phyloP scores from a whole-genome alignment of 805 yeast genomes.

The Danielia oregonensis region DNA sequence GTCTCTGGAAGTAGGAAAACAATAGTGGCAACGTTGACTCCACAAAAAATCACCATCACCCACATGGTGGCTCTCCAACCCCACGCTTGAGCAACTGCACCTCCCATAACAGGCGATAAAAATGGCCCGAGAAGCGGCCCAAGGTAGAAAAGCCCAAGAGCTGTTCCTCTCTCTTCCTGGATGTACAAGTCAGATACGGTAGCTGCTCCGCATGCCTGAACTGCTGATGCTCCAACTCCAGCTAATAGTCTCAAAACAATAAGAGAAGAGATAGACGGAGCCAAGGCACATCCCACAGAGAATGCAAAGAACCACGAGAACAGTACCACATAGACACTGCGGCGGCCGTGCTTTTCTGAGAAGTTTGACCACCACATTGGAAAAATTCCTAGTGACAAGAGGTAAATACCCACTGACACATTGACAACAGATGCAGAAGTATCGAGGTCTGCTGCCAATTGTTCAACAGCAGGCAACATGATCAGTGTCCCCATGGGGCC shows the following conservation, averaged over 20 bases:
- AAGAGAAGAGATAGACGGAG: constrained; percentile 57
- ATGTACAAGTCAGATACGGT: constrained; percentile 72
- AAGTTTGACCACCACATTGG: constrained; percentile 89
- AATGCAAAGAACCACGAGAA: constrained; percentile 62
- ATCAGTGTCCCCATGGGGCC: constrained; percentile 92
- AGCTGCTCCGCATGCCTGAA: constrained; percentile 88
- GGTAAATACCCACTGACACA: constrained; percentile 75
- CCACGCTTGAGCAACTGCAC: constrained; percentile 65
- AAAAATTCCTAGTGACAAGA: constrained; percentile 69
- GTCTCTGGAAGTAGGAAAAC: constrained; percentile 76
- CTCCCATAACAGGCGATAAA: constrained; percentile 74
- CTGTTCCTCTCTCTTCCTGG: constrained; percentile 67
- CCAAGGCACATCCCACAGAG: constrained; percentile 66
- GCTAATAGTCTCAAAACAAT: constrained; percentile 73
- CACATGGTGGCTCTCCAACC: constrained; percentile 91
- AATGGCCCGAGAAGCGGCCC: constrained; percentile 84
- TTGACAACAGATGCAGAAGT: constrained; percentile 63
- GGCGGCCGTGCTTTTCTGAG: constrained; percentile 70
- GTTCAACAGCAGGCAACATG: constrained; percentile 71
- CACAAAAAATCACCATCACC: constrained; percentile 70
- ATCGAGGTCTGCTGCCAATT: constrained; percentile 49
- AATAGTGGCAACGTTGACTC: constrained; percentile 46
- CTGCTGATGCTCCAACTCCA: constrained; percentile 72
- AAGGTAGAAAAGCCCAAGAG: constrained; percentile 75
- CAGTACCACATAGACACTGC: constrained; percentile 68